A percentile compares a stretch with the other conserved stretches of the same genome.
Conservation (phyloP, 2,329 filamentous ascomycete genomes). For the Aureobasidium sp. region DNA sequence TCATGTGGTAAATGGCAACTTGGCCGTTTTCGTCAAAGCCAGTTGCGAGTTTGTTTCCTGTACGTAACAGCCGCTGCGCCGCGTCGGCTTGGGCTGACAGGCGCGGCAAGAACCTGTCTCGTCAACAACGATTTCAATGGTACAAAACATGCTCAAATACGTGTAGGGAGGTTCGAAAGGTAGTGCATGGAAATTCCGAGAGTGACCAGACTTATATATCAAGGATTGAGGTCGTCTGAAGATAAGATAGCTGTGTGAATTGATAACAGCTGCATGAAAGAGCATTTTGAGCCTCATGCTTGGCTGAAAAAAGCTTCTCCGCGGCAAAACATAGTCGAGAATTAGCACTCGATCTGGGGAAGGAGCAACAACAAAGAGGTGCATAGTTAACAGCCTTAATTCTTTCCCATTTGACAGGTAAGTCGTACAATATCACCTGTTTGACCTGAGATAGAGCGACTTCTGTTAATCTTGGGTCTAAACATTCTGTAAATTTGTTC, state of each 20-base stretch:
- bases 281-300: not conserved
- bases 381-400: not conserved
- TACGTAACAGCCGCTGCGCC: conserved; percentile 11
- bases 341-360: not conserved
- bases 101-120: not conserved
- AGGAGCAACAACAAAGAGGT: not conserved
- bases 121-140: not conserved
- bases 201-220: not conserved
- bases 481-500: not conserved
- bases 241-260: conserved; percentile 1
- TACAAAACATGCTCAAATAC: not conserved
- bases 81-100: not conserved
- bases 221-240: conserved; percentile 2
- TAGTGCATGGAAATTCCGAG: not conserved
- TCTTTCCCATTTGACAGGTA: not conserved
- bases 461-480: not conserved
- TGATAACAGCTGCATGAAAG: not conserved
- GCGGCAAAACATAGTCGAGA: not conserved
- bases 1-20: not conserved
- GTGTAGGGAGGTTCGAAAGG: not conserved
- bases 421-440: not conserved
- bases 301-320: conserved; percentile 6
- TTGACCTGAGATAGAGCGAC: not conserved
- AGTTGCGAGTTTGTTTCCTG: not conserved
- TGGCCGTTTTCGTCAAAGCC: conserved; percentile 6